These are phyloP conservation scores for Closterium sp. DNA, from an alignment of 139 green algal genomes.

Conservation along the genomic window DNA sequence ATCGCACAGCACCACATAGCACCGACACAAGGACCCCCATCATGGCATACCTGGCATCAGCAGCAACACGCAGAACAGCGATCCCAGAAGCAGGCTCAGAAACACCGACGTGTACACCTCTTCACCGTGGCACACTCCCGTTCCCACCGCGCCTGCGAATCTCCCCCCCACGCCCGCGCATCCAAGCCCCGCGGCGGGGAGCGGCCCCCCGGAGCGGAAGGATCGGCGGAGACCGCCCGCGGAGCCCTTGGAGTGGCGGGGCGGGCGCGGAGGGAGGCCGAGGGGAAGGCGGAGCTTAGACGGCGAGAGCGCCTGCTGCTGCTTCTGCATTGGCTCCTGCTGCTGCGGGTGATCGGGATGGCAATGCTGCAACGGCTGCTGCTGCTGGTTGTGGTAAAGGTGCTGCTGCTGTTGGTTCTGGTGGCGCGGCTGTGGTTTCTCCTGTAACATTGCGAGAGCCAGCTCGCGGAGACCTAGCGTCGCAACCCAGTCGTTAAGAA, in stretches of 20 bases:
- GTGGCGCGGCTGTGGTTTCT: not conserved
- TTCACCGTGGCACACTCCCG: not conserved
- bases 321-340: not conserved
- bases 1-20: too few relatives aligned
- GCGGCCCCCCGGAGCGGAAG: not conserved
- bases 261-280: not conserved
- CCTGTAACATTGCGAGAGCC: not conserved
- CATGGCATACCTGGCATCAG: too few relatives aligned
- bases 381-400: not conserved
- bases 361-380: not conserved
- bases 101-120: not conserved
- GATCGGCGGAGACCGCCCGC: not conserved
- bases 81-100: not conserved
- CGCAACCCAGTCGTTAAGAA: not conserved
- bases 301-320: not conserved
- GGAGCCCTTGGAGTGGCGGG: not conserved
- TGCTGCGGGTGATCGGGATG: not conserved
- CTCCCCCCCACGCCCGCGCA: not conserved
- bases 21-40: too few relatives aligned
- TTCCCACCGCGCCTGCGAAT: not conserved
- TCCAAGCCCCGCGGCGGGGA: not conserved
- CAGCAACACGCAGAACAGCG: too few relatives aligned
- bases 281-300: not conserved
- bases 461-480: not conserved
- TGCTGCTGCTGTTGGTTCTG: not conserved